phyloP scores from a whole-genome alignment of 2,329 filamentous ascomycete genomes.

The Colletotrichum spinosum region DNA sequence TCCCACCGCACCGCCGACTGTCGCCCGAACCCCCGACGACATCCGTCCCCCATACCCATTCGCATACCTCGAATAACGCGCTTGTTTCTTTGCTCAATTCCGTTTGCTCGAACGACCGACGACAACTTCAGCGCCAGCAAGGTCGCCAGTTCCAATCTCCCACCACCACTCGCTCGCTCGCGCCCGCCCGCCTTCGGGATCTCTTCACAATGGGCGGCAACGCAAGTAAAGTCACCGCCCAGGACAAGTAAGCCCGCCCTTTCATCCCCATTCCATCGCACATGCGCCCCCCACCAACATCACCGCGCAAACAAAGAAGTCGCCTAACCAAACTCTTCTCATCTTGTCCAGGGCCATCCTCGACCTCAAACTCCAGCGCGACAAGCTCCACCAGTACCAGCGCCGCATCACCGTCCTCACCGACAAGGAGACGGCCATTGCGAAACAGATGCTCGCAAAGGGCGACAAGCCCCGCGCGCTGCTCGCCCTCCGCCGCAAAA shows the following conservation, averaged over 20 bases:
- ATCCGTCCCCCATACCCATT: constrained; percentile 2
- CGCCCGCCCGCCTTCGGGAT: not conserved
- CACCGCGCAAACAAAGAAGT: too few relatives aligned
- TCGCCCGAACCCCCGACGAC: constrained; percentile 25
- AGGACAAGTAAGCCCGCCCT: constrained; percentile 79
- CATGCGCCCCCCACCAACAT: too few relatives aligned
- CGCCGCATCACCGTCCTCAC: constrained; percentile 89
- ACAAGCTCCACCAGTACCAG: constrained; percentile 97
- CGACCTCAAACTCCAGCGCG: constrained; percentile 96
- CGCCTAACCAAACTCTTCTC: constrained; percentile 4
- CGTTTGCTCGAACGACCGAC: too few relatives aligned
- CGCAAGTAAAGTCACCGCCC: constrained; percentile 70
- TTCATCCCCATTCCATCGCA: not conserved
- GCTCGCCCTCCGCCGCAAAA: constrained; percentile 91
- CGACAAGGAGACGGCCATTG: constrained; percentile 86
- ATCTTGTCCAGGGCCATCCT: constrained; percentile 82
- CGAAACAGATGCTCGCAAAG: constrained; percentile 81
- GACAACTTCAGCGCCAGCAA: too few relatives aligned
- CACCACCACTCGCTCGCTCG: too few relatives aligned
- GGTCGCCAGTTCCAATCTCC: too few relatives aligned
- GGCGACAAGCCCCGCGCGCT: constrained; percentile 86
- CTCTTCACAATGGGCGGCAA: constrained; percentile 62
- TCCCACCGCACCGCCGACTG: constrained; percentile 5
- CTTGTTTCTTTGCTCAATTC: not conserved
- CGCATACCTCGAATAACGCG: not conserved